Evolutionary conservation across 192 early-diverging fungal genomes (phyloP).

Genomic region (Gryganskiella cystojenkinii): DNA sequence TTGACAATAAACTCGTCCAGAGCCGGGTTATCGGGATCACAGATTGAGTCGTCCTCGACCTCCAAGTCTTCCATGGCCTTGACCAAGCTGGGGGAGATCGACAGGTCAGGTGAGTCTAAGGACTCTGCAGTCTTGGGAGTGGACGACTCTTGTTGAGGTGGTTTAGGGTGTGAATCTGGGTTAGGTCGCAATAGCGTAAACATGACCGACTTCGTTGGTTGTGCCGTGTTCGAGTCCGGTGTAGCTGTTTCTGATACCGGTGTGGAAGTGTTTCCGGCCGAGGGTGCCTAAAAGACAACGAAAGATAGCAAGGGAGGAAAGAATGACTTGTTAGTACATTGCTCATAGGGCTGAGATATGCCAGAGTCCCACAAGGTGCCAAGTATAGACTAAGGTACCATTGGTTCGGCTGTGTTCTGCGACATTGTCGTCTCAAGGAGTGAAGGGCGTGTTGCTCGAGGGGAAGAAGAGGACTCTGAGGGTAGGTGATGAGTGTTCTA

Average conservation of each 20-base stretch:
- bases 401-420: slow-evolving; percentile 15
- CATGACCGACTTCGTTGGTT: no score
- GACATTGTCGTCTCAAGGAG: background rate
- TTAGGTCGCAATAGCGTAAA: background rate
- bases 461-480: background rate
- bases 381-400: no score
- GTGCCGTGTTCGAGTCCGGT: no score
- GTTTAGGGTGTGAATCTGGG: background rate
- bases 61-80: slow-evolving; percentile 29
- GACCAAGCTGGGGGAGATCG: slow-evolving; percentile 2
- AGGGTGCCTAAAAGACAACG: no score
- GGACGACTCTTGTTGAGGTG: background rate
- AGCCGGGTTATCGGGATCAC: slow-evolving; percentile 40
- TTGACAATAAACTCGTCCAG: slow-evolving; percentile 72
- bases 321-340: no score
- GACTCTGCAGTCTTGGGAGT: background rate
- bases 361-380: no score
- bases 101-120: slow-evolving; percentile 8
- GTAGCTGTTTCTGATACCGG: no score
- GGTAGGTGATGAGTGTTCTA: no score
- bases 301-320: no score
- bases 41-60: slow-evolving; percentile 21
- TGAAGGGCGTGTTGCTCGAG: background rate
- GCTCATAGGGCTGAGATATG: background rate
- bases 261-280: no score